Base-by-base conservation (phyloP, 2,329 filamentous ascomycete species). In the Tolypocladium amazonense region DNA sequence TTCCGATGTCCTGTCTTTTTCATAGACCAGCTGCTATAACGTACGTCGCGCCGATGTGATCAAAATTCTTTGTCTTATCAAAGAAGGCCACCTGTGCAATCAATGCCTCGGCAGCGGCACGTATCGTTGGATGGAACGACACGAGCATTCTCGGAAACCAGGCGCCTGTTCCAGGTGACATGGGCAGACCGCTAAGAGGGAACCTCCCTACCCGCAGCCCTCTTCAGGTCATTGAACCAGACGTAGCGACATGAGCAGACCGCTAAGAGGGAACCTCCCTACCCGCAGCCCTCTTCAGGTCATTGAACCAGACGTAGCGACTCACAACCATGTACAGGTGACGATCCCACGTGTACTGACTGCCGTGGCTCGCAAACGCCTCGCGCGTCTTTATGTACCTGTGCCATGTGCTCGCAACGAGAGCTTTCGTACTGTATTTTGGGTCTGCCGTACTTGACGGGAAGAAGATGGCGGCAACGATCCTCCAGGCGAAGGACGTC, bases 261-360 rank as follows among this genome's bases (percentile, higher is more conserved):
- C 12, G 20, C 30, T 53, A 58, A 33, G 38, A 38, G n/a, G 37
- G 45, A 11, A 15, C 33, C 35, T 27, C 43, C 25, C 56, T 59
- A 38, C 53, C 59, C 23, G 56, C 57, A 45, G 65, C 58, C 56
- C 57, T 65, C 58, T 52, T 60, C 50, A 66, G 37, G 53, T 65
- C 64, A 58, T 76, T 76, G 62, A 74, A 74, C 74, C 74, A 76
- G 43, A 75, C 71, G 60, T 76, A 73, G 47, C 73, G 71, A 62
- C 72, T 75, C 11, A 74, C 55, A 1, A 75, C 60, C 68, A 76
- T 67, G 63, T 76, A 76, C 60, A 76, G 45, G 45, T 72, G 66
- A 20, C 74, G 67, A 59, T 76, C 74, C 72, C 73, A 76, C 1
- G 73, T 72, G 58, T 76, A 76, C 64, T 76, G 74, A 58, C 70